Conservation (phyloP, 148 eudicot species). For the Nyssa sinensis region DNA sequence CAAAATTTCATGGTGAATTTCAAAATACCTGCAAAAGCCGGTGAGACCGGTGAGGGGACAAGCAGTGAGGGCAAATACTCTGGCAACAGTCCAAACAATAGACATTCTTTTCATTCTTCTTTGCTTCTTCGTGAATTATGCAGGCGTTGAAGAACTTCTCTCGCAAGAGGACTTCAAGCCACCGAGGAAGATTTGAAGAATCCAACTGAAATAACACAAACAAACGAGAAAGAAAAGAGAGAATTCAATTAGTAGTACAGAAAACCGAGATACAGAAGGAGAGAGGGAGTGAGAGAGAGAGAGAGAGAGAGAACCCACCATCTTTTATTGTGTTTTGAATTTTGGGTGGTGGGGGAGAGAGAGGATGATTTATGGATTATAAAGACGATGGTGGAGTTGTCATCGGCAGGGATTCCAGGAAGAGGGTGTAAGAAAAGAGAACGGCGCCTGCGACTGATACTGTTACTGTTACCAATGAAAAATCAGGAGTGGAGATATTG, state of each 20-base stretch:
- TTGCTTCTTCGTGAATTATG: conserved; percentile 39
- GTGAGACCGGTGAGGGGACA: conserved; percentile 38
- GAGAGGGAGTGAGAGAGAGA: not conserved
- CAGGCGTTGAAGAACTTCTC: conserved; percentile 56
- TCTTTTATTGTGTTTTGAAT: no score
- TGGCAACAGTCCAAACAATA: conserved; percentile 57
- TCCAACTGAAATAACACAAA: conserved; percentile 24
- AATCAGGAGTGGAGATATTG: conserved; percentile 10
- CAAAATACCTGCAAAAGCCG: conserved; percentile 47
- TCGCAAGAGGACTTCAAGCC: conserved; percentile 36
- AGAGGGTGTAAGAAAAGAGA: conserved; percentile 15
- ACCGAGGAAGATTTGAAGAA: conserved; percentile 26
- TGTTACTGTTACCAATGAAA: conserved; percentile 38
- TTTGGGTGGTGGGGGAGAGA: no score
- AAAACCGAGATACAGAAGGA: no score
- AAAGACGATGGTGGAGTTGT: not conserved
- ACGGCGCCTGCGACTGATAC: conserved; percentile 31
- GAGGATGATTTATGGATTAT: no score
- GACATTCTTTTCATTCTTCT: conserved; percentile 54
- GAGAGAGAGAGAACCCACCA: conserved; percentile 2
- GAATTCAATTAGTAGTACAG: no score
- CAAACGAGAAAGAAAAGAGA: no score
- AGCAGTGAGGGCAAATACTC: conserved; percentile 48
- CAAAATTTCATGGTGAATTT: not conserved
- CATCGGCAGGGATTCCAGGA: not conserved